Conservation (phyloP, 2,329 filamentous ascomycete genomes). For the Penicillium paneum region DNA sequence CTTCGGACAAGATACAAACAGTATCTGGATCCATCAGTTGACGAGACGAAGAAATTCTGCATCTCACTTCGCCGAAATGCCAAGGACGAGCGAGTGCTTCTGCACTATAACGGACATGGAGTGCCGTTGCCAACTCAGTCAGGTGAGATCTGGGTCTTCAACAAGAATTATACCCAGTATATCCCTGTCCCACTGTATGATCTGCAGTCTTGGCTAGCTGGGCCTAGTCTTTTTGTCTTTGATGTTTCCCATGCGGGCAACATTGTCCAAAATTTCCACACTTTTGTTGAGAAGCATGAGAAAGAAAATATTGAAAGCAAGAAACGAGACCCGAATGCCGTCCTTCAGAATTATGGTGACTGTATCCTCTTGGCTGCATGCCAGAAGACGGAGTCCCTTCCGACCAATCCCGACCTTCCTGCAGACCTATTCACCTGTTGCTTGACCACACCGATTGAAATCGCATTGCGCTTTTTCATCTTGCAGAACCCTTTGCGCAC, state of each 20-base stretch:
- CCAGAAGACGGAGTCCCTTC: slow-evolving; percentile 82
- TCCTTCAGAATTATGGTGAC: slow-evolving; percentile 67
- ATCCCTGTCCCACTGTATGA: slow-evolving; percentile 96
- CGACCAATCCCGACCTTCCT: slow-evolving; percentile 88
- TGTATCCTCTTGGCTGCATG: slow-evolving; percentile 93
- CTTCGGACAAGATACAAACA: slow-evolving; percentile 97
- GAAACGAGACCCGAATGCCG: slow-evolving; percentile 68
- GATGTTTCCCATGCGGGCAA: slow-evolving; percentile 96
- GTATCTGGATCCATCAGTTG: slow-evolving; percentile 91
- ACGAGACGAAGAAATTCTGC: slow-evolving; percentile 96
- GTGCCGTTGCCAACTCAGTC: slow-evolving; percentile 93
- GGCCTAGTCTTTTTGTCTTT: slow-evolving; percentile 94
- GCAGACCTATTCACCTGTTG: slow-evolving; percentile 96
- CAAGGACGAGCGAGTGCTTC: slow-evolving; percentile 92
- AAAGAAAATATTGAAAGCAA: slow-evolving; percentile 76
- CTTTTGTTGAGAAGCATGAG: slow-evolving; percentile 92
- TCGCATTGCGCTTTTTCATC: slow-evolving; percentile 94
- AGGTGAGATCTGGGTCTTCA: slow-evolving; percentile 99
- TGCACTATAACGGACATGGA: slow-evolving; percentile 98
- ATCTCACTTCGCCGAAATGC: slow-evolving; percentile 85
- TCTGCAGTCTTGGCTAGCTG: slow-evolving; percentile 90
- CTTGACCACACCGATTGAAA: slow-evolving; percentile 93
- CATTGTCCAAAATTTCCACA: slow-evolving; percentile 90
- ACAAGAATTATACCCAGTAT: slow-evolving; percentile 97
- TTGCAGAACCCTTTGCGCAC: slow-evolving; percentile 76